These are phyloP conservation scores for Sesbania bispinosa DNA, from an alignment of 306 rosid species.

Conservation along the genomic window DNA sequence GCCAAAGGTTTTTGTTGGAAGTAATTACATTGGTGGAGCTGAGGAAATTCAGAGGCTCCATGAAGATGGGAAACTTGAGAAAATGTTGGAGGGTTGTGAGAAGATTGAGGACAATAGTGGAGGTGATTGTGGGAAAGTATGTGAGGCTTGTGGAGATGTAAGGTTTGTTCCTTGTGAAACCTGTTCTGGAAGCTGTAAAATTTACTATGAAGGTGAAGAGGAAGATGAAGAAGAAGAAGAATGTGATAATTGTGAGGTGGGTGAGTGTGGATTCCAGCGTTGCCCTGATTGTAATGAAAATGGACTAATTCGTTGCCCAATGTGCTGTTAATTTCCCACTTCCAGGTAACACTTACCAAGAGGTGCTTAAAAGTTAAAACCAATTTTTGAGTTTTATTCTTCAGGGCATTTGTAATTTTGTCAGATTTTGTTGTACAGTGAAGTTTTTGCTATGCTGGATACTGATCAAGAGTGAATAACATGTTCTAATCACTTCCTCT, in stretches of 20 bases:
- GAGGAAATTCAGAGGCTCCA: constrained; percentile 72
- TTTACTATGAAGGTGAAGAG: constrained; percentile 52
- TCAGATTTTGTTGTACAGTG: constrained; percentile 68
- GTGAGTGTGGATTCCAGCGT: constrained; percentile 69
- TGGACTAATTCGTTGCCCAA: constrained; percentile 79
- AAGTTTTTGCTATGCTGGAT: constrained; percentile 26
- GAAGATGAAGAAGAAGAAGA: constrained; percentile 35
- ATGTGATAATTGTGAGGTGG: constrained; percentile 30
- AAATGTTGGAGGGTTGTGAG: constrained; percentile 57
- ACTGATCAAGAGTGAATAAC: constrained; percentile 30
- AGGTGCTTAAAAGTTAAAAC: constrained; percentile 40
- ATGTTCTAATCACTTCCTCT: constrained; percentile 35
- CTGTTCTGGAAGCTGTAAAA: constrained; percentile 91
- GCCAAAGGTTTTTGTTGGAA: constrained; percentile 73
- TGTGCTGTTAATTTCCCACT: constrained; percentile 48
- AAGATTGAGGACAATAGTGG: constrained; percentile 34
- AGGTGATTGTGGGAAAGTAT: constrained; percentile 38
- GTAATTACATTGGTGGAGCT: constrained; percentile 68
- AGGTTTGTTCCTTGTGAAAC: constrained; percentile 95
- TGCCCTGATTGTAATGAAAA: constrained; percentile 92
- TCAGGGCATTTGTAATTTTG: background rate
- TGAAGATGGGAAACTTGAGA: constrained; percentile 87
- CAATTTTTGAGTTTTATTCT: constrained; percentile 27
- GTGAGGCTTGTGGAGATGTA: constrained; percentile 89
- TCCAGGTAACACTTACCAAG: constrained; percentile 16